Evolutionary conservation across 2,329 filamentous ascomycete genomes (phyloP).

Genomic region (Tolypocladium inflatum): DNA sequence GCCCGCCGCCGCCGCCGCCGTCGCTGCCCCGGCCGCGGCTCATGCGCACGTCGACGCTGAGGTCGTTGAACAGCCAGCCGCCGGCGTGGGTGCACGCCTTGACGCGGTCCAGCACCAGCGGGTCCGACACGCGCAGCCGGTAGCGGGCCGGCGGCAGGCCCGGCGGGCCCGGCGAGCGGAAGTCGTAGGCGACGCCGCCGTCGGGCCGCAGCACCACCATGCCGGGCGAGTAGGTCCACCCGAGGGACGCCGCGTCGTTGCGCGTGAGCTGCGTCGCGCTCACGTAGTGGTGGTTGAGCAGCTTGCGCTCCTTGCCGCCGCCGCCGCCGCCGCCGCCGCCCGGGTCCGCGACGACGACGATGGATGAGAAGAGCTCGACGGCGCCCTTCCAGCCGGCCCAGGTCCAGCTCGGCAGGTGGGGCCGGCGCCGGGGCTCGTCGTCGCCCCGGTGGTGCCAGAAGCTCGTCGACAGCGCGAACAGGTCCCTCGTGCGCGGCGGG

Average conservation of each 20-base stretch:
- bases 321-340: conserved; percentile 16
- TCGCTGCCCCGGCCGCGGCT: conserved; percentile 15
- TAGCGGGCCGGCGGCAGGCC: conserved; percentile 17
- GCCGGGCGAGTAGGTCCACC: conserved; percentile 24
- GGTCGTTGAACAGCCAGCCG: conserved; percentile 25
- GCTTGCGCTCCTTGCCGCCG: conserved; percentile 17
- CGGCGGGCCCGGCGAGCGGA: conserved; percentile 10
- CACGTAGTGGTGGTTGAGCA: conserved; percentile 25
- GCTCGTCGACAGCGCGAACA: conserved; percentile 23
- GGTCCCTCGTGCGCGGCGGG: conserved; percentile 18
- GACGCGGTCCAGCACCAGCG: conserved; percentile 22
- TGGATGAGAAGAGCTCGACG: conserved; percentile 23
- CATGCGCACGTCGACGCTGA: conserved; percentile 22
- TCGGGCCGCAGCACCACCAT: conserved; percentile 17
- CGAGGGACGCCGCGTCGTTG: conserved; percentile 18
- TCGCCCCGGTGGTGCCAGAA: conserved; percentile 25
- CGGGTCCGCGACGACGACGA: conserved; percentile 20
- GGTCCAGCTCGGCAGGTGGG: conserved; percentile 25
- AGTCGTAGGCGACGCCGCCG: conserved; percentile 22
- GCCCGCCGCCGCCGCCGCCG: not conserved
- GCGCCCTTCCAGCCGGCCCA: conserved; percentile 26
- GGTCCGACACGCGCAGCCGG: conserved; percentile 20
- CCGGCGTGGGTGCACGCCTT: conserved; percentile 20
- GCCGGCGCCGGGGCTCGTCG: conserved; percentile 13
- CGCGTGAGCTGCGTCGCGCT: conserved; percentile 23